phyloP scores from a whole-genome alignment of 257 asterid genomes.

The Craterostigma plantagineum region DNA sequence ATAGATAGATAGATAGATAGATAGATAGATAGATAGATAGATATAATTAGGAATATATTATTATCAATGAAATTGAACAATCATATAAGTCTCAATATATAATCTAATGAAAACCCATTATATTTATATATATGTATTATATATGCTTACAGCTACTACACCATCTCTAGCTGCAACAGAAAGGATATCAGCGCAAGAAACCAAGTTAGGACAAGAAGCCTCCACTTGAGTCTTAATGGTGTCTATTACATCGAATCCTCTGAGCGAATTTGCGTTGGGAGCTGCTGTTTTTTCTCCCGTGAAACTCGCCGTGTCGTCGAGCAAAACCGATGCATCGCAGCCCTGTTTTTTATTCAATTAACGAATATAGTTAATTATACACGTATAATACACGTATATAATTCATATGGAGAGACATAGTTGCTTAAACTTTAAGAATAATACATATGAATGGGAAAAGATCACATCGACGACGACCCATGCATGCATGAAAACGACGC shows the following conservation, averaged over 20 bases:
- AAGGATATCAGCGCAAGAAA: conserved; percentile 70
- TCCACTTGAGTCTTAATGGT: conserved; percentile 45
- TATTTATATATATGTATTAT: neutral
- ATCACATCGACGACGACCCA: too few species aligned
- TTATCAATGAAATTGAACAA: too few species aligned
- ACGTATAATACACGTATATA: too few species aligned
- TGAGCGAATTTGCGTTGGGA: conserved; percentile 46
- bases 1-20: too few species aligned
- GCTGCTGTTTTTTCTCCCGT: conserved; percentile 55
- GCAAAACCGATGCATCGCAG: conserved; percentile 59
- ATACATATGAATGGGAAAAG: too few species aligned
- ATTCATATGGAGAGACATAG: too few species aligned
- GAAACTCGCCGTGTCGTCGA: conserved; percentile 42
- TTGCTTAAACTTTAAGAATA: too few species aligned
- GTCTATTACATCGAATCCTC: conserved; percentile 64
- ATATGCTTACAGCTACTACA: conserved; percentile 31
- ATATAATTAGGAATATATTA: too few species aligned
- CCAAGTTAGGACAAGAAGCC: conserved; percentile 23
- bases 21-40: too few species aligned
- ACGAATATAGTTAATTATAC: neutral
- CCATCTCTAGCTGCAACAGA: conserved; percentile 59
- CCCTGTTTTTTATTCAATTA: too few species aligned
- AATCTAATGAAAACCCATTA: neutral
- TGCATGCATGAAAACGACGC: too few species aligned
- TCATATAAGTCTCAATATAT: too few species aligned